Conservation (phyloP, 495 filamentous ascomycete species). For the Letharia columbiana region DNA sequence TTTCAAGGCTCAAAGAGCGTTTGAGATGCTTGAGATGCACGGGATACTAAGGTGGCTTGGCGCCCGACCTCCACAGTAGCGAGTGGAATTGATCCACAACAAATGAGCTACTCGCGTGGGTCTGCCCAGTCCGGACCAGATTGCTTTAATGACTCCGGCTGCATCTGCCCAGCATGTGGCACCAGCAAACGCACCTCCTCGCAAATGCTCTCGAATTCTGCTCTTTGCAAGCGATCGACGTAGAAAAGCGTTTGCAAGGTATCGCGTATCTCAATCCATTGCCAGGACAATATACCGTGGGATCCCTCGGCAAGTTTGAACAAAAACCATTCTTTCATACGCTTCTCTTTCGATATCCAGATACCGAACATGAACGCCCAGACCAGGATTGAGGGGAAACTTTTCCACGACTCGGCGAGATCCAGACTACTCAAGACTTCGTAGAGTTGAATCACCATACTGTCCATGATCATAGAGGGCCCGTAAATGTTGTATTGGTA, state of each 20-base stretch:
- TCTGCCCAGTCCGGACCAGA: neutral
- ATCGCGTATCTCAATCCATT: too few species aligned
- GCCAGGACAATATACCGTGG: too few species aligned
- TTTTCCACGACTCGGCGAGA: neutral
- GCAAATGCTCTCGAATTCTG: neutral
- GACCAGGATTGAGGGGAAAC: neutral
- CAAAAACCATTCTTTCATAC: too few species aligned
- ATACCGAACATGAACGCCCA: too few species aligned
- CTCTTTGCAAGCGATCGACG: too few species aligned
- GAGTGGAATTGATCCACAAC: neutral
- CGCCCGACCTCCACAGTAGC: too few species aligned
- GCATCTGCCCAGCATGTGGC: neutral
- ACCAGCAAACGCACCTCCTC: neutral
- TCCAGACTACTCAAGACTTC: neutral
- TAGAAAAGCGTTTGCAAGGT: too few species aligned
- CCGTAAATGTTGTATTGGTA: neutral
- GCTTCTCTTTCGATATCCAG: too few species aligned
- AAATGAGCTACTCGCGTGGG: neutral
- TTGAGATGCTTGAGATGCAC: neutral
- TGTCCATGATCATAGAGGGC: neutral
- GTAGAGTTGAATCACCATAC: neutral
- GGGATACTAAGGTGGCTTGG: neutral
- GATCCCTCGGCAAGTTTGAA: too few species aligned
- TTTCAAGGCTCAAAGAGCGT: neutral
- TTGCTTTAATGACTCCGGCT: neutral